Percentiles rank a stretch among this genome's conserved stretches.
Conservation (phyloP, 495 filamentous ascomycete species). For the Zalerion maritima region DNA sequence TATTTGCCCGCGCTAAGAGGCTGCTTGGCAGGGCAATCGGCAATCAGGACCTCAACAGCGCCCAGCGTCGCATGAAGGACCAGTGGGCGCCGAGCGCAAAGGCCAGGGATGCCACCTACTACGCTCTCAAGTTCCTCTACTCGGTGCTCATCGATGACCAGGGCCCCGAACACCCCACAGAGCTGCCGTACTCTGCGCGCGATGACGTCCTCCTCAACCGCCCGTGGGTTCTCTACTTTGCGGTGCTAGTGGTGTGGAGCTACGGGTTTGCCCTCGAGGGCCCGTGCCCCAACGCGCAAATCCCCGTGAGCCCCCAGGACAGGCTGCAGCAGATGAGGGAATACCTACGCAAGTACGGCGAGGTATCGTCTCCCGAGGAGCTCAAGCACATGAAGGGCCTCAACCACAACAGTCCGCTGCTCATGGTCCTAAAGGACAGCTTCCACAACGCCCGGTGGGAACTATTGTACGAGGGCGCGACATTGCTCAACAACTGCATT, state of each 20-base stretch:
- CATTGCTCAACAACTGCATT: conserved; percentile 68
- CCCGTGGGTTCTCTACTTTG: conserved; percentile 95
- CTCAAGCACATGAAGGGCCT: conserved; percentile 59
- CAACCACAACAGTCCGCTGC: conserved; percentile 68
- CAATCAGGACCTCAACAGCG: conserved; percentile 61
- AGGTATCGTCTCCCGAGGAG: conserved; percentile 66
- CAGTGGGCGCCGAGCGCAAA: conserved; percentile 85
- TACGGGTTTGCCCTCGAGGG: conserved; percentile 91
- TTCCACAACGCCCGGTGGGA: conserved; percentile 84
- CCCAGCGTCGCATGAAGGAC: conserved; percentile 72
- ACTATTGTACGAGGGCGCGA: conserved; percentile 71
- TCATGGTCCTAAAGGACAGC: conserved; percentile 67
- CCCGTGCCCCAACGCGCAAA: conserved; percentile 34
- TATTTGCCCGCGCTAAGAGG: conserved; percentile 75
- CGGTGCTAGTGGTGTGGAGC: conserved; percentile 82
- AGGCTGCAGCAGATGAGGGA: conserved; percentile 63
- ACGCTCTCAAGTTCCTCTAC: conserved; percentile 75
- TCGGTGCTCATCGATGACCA: conserved; percentile 52
- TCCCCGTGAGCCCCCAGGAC: conserved; percentile 42
- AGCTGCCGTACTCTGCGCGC: conserved; percentile 54
- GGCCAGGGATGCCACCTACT: conserved; percentile 86
- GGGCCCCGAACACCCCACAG: conserved; percentile 18
- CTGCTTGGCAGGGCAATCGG: conserved; percentile 79
- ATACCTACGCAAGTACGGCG: conserved; percentile 61
- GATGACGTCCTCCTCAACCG: conserved; percentile 86